Base-by-base conservation (phyloP, 1,284 basidiomycete species). In the Xerocomus cyaneibrunnescens region DNA sequence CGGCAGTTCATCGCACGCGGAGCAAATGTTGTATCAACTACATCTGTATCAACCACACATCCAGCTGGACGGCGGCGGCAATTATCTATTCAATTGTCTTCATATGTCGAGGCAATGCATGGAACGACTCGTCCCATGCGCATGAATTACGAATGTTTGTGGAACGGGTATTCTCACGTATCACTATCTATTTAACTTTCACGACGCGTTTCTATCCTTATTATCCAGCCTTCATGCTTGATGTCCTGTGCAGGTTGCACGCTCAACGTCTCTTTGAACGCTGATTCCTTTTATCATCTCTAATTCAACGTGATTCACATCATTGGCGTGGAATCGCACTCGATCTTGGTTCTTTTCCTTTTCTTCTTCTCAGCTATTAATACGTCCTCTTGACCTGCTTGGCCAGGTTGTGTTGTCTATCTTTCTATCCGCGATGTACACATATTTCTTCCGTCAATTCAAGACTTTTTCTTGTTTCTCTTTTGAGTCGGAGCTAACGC, bases 21-120 rank as follows among this genome's bases (percentile, higher is more conserved):
- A 66, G 55, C 57, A 48, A 66, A 61, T 46, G 64, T 61, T 68
- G 64, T 65, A 65, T 62, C 66, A 65, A 61, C 52, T 55, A 65
- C 50, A 58, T 55, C 57, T 65, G 63, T 65, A 65, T 67, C 64
- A 64, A 65, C 54, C 62, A 56, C 44, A 52, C 56, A 52, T 54
- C 49, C 50, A 40, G 55, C 54, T 56, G 56, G 57, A 54, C 45
- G 54, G 51, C 47, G 45, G 47, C 43, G 51, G 55, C 53, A 50
- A 53, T 65, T 54, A 67, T 66, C 58, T 67, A 68, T 68, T 63
- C 55, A 48, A 50, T 62, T 68, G 61, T 56, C 66, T 57, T 56
- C 52, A 51, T 62, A 60, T 52, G 62, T 65, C 55, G 43, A 51
- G 46, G 46, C 52, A 56, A 59, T 37, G 49, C 52, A 60, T 55